Base-by-base conservation (phyloP, 73 alveolate species). In the Blepharisma japonicum region DNA sequence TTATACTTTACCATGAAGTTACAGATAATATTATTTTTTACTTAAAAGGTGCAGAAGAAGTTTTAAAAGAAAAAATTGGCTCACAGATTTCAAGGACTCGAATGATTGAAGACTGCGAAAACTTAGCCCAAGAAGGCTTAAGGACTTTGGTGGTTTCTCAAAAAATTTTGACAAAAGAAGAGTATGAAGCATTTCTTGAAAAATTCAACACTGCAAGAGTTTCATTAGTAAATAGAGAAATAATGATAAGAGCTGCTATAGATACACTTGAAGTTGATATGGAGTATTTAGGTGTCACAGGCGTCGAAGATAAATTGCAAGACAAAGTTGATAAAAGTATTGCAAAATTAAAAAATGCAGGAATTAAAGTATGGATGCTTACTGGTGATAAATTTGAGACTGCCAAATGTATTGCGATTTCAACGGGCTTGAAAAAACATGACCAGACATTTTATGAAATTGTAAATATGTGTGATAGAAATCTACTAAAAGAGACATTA, bases 121-220 rank as follows among this genome's bases (percentile, higher is more conserved):
- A 61, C 18, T 67, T 77, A 7, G 84, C 77, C 20, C 7, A 79
- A 25, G 55, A 77, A 67, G 56, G 81, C 61, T 72, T 81, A 8
- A 77, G 78, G 71, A 77, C 88, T 53, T 77, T 50, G 56, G 39
- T 71, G 83, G 54, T 83, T 80, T 53, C 87, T 87, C 54, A 93
- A 93, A 83, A 93, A 84, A 23, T 53, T 96, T 96, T 6, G 97
- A 93, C 77, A 61, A 86, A 3, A 89, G 86, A 8, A 87, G 87
- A 89, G 68, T 80, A 38, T 45, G 78, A 68, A 4, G 68, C 18
- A n/a, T 53, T 53, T 53, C 68, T 14, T 53, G 18, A n/a, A 20
- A 53, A 53, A 53, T 53, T n/a, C 23, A 53, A 53, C 3, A n/a
- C 18, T n/a, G 68, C 68, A 53, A 20, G 23, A 3, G 23, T 53